Conservation (phyloP, 2,329 filamentous ascomycete genomes). For the Botrytis cinerea region DNA sequence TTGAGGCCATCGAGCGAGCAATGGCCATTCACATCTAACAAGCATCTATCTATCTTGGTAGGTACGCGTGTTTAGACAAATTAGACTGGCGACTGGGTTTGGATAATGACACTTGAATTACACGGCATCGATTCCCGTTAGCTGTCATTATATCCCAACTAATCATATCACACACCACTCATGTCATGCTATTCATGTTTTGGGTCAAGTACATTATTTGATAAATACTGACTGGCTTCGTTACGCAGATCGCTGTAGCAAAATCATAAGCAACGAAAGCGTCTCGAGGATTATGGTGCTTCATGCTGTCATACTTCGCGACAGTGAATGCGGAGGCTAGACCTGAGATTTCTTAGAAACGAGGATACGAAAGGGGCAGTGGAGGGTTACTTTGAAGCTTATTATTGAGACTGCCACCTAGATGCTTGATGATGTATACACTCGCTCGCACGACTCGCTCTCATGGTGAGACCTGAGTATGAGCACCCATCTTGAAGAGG, state of each 20-base stretch:
- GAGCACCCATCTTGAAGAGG: not conserved
- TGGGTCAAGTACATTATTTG: not conserved
- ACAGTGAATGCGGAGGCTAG: slow-evolving; percentile 8
- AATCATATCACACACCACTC: slow-evolving; percentile 4
- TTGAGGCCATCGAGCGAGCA: not conserved
- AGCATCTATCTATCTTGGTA: not conserved
- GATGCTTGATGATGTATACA: not conserved
- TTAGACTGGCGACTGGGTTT: not conserved
- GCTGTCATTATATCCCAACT: not conserved
- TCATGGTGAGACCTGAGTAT: slow-evolving; percentile 10
- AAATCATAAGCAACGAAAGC: not conserved
- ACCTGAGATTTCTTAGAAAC: slow-evolving; percentile 19
- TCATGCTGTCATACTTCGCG: slow-evolving; percentile 8
- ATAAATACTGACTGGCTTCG: not conserved
- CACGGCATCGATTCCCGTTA: slow-evolving; percentile 1
- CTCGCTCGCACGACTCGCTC: not conserved
- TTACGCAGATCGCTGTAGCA: not conserved
- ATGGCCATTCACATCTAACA: not conserved
- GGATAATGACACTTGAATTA: slow-evolving; percentile 1
- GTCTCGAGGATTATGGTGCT: slow-evolving; percentile 4
- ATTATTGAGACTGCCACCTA: not conserved
- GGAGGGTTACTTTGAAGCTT: slow-evolving; percentile 18
- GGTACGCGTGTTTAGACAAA: not conserved
- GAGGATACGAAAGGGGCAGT: not conserved
- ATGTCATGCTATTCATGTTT: not conserved